These are phyloP conservation scores for Stenocarpella maydis DNA, from an alignment of 2,329 filamentous ascomycete species.

Conservation along the genomic window DNA sequence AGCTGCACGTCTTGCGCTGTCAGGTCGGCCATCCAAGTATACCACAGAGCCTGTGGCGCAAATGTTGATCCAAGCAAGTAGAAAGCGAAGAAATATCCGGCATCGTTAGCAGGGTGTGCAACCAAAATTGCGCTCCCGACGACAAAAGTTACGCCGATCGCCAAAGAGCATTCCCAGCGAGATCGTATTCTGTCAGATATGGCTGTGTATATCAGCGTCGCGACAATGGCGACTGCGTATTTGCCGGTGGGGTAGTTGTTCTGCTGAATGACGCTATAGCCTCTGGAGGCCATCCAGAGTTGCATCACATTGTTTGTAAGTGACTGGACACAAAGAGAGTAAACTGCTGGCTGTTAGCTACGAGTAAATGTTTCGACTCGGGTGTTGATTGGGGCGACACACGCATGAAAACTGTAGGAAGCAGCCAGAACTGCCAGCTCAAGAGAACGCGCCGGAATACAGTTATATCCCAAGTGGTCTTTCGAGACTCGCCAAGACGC, in stretches of 20 bases:
- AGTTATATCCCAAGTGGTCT: conserved; percentile 27
- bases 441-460: conserved; percentile 38
- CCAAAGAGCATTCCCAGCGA: conserved; percentile 53
- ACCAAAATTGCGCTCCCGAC: conserved; percentile 50
- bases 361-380: background rate
- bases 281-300: conserved; percentile 54
- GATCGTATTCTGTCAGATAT: conserved; percentile 52
- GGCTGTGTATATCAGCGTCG: conserved; percentile 50
- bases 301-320: conserved; percentile 54
- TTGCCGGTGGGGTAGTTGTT: conserved; percentile 55
- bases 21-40: conserved; percentile 56
- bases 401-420: conserved; percentile 56
- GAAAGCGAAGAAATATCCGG: conserved; percentile 53
- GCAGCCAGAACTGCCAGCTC: conserved; percentile 56
- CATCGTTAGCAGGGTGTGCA: conserved; percentile 43
- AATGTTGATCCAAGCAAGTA: conserved; percentile 54
- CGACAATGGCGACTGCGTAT: conserved; percentile 52
- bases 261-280: conserved; percentile 52
- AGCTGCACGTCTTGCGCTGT: conserved; percentile 50
- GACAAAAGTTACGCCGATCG: conserved; percentile 52
- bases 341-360: conserved; percentile 40
- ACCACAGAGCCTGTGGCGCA: conserved; percentile 56
- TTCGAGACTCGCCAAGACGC: conserved; percentile 46
- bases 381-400: conserved; percentile 23
- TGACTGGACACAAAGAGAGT: conserved; percentile 53